Evolutionary conservation across 345 rosid species (phyloP), one percentile per base, ranked within the genome.

Genomic region (Abelmoschus esculentus): DNA sequence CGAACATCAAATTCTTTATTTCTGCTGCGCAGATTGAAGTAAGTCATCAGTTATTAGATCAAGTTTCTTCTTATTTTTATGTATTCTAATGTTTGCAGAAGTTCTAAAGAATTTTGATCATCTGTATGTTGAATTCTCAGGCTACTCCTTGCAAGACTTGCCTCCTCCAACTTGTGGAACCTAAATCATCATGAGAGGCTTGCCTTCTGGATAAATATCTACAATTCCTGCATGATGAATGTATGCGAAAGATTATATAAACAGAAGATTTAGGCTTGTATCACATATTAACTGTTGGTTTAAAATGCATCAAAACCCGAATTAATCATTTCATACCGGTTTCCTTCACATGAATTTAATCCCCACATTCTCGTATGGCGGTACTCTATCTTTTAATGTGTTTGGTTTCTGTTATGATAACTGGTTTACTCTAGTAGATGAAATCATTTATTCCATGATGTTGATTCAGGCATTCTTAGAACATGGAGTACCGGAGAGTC

Each of bases 161-260:
- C 82, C 22, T 72, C 80, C 42, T 83, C 82, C 71, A 83, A 77
- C 77, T 78, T 93, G 70, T 73, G 78, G 73, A 82, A 82, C 69
- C 87, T 87, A 69, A 87, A 70, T 61, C 93, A 89, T 74, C 97
- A 90, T 66, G 32, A 8, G 49, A 67, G 14, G 80, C 89, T 90
- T 65, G 97, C 97, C 1, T 90, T 93, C 83, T 89, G 98, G 98
- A 87, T 93, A 67, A 93, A 90, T 79, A 76, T 84, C 52, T 93
- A 93, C 77, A 90, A 90, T 65, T 82, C 93, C 54, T 93, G 93
- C 87, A 84, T 87, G 90, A 85, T 93, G 96, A 90, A 89, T 80
- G 98, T 88, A 81, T 5, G 88, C 55, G 57, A 71, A 26, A 52
- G 50, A 17, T 2, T 5, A 54, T 44, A 5, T 22, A 56, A 70